phyloP scores from a whole-genome alignment of 441 rosid species.

The Euphorbia celastroides region DNA sequence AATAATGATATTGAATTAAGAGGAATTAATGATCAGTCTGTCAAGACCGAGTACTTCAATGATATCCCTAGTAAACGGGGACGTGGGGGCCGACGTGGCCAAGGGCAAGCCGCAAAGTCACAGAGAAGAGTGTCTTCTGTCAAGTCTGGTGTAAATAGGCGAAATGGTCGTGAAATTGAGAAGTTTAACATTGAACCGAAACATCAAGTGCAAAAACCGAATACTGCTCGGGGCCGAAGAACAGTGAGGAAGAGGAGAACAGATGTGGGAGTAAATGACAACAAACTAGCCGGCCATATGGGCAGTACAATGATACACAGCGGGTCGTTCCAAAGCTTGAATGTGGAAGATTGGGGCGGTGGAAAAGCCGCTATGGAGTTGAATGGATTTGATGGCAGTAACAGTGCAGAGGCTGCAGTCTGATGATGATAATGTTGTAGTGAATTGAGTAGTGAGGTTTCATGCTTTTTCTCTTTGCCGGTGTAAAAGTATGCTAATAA shows the following conservation, averaged over 20 bases:
- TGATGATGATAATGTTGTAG: slow-evolving; percentile 66
- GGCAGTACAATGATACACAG: too few species aligned
- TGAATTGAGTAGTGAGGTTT: slow-evolving; percentile 15
- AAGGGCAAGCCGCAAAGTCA: slow-evolving; percentile 44
- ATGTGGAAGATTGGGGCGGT: slow-evolving; percentile 53
- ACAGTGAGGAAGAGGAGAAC: slow-evolving; percentile 71
- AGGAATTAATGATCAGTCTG: slow-evolving; percentile 32
- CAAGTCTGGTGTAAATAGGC: slow-evolving; percentile 35
- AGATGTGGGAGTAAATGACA: slow-evolving; percentile 39
- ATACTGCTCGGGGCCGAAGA: slow-evolving; percentile 61
- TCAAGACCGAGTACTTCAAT: slow-evolving; percentile 30
- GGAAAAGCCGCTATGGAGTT: slow-evolving; percentile 36
- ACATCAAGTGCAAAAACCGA: slow-evolving; percentile 29
- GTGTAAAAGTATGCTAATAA: not conserved
- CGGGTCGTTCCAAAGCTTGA: slow-evolving; percentile 36
- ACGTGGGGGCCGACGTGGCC: slow-evolving; percentile 52
- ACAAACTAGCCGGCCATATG: slow-evolving; percentile 27
- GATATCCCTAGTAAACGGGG: slow-evolving; percentile 46
- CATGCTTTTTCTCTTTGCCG: not conserved
- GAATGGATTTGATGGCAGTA: slow-evolving; percentile 50
- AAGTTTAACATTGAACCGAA: slow-evolving; percentile 26
- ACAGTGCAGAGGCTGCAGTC: slow-evolving; percentile 56
- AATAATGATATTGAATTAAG: slow-evolving; percentile 36
- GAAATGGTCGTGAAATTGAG: slow-evolving; percentile 28
- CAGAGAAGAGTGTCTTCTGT: slow-evolving; percentile 41